Conservation (phyloP, 768 basidiomycete genomes). For the Daedaleopsis sinensis region DNA sequence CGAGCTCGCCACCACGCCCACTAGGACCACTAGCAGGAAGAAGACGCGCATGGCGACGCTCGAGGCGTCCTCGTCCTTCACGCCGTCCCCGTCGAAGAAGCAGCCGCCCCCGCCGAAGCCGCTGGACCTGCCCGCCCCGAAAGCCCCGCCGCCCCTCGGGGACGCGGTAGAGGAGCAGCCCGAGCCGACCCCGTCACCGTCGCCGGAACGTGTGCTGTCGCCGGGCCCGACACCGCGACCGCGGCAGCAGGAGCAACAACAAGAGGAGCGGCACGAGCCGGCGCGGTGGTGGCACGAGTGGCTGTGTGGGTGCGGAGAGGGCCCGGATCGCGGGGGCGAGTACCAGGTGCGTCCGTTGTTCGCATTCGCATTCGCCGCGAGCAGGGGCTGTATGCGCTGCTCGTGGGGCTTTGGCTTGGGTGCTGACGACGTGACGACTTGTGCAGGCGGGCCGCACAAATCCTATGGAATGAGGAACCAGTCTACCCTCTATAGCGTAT, state of each 20-base stretch:
- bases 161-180: constrained; percentile 41
- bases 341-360: constrained; percentile 53
- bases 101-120: constrained; percentile 49
- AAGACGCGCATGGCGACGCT: constrained; percentile 11
- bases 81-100: constrained; percentile 30
- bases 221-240: constrained; percentile 32
- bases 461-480: too few relatives aligned
- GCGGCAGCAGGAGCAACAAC: constrained; percentile 29
- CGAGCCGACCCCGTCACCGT: constrained; percentile 40
- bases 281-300: constrained; percentile 85
- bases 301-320: constrained; percentile 80
- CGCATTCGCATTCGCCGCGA: background rate
- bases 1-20: background rate
- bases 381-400: too few relatives aligned
- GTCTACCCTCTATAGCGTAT: background rate
- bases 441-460: too few relatives aligned
- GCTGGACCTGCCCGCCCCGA: constrained; percentile 62
- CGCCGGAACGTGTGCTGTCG: constrained; percentile 6
- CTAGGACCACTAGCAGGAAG: too few relatives aligned
- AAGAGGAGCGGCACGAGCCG: constrained; percentile 32
- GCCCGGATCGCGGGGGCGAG: constrained; percentile 72
- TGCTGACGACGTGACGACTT: too few relatives aligned
- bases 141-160: constrained; percentile 54
- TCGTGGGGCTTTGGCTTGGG: too few relatives aligned
- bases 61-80: constrained; percentile 26